Conservation (phyloP, 164 flowering plant genomes). For the Aristolochia californica region DNA sequence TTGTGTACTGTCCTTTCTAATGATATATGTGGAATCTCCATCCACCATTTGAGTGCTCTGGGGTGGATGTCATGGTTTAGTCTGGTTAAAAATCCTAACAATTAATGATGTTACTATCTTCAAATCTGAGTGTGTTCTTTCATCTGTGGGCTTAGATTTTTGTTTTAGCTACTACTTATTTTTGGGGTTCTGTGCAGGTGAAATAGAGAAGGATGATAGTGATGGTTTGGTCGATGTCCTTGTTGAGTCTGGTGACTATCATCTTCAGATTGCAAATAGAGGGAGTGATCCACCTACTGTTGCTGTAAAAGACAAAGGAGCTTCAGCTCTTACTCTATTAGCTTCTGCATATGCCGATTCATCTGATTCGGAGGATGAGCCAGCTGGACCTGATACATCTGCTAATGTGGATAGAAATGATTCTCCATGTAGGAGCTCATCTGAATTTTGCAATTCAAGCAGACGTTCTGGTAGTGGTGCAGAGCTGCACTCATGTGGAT, state of each 20-base stretch:
- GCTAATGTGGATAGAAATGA: constrained; percentile 16
- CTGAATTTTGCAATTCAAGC: constrained; percentile 15
- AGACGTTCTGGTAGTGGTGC: not conserved
- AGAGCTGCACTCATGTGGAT: not conserved
- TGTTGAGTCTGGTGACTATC: constrained; percentile 28
- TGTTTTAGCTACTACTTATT: not conserved
- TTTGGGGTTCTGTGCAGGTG: constrained; percentile 19
- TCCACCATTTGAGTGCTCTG: no score
- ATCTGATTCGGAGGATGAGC: constrained; percentile 83
- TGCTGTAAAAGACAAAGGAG: constrained; percentile 19
- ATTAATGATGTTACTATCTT: no score
- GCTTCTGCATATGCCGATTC: constrained; percentile 71
- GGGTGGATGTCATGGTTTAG: no score
- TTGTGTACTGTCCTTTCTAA: no score
- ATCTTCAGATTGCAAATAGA: constrained; percentile 21
- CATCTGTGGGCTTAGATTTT: not conserved
- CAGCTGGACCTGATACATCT: constrained; percentile 22
- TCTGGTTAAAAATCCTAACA: no score
- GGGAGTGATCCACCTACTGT: constrained; percentile 17
- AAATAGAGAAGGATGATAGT: constrained; percentile 17
- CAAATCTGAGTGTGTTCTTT: not conserved
- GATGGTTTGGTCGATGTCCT: constrained; percentile 43
- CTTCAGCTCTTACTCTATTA: constrained; percentile 68
- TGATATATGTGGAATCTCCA: no score
- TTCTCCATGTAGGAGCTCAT: constrained; percentile 13